Percentiles rank a stretch among this genome's conserved stretches.
Conservation (phyloP, 2,329 filamentous ascomycete species). For the Aspergillus latus region DNA sequence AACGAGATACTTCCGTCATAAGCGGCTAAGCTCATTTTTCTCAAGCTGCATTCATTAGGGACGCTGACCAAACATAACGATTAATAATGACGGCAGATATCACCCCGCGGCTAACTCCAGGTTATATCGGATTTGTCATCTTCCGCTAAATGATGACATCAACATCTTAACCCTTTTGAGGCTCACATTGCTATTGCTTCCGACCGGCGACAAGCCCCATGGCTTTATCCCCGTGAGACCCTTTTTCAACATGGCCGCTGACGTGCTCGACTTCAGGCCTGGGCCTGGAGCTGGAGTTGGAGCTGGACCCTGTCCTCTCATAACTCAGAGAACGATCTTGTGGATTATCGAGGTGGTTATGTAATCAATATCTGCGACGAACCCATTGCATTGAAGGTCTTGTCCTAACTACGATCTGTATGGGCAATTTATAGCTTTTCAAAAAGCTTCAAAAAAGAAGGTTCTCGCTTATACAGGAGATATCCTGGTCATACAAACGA, state of each 20-base stretch:
- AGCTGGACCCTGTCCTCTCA: not conserved
- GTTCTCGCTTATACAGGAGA: too few relatives aligned
- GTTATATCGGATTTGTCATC: not conserved
- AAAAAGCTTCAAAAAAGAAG: too few relatives aligned
- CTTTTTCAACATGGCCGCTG: not conserved
- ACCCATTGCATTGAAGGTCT: too few relatives aligned
- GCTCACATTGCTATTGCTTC: too few relatives aligned
- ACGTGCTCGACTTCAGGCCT: not conserved
- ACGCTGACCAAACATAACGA: not conserved
- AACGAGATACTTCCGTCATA: too few relatives aligned
- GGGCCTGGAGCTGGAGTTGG: not conserved
- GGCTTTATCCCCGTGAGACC: not conserved
- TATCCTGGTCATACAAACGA: too few relatives aligned
- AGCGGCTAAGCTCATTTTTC: too few relatives aligned
- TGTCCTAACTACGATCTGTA: too few relatives aligned
- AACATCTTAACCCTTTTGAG: not conserved
- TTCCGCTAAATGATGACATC: conserved; percentile 2
- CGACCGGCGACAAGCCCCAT: not conserved
- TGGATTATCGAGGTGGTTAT: not conserved
- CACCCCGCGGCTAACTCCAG: not conserved
- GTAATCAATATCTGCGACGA: too few relatives aligned
- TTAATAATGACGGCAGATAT: not conserved
- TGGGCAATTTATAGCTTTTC: too few relatives aligned
- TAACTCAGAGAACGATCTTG: too few relatives aligned
- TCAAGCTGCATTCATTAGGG: not conserved